Percentiles rank a stretch among this genome's conserved stretches.
phyloP scores from a whole-genome alignment of 768 basidiomycete species.

The Mycena rebaudengoi region DNA sequence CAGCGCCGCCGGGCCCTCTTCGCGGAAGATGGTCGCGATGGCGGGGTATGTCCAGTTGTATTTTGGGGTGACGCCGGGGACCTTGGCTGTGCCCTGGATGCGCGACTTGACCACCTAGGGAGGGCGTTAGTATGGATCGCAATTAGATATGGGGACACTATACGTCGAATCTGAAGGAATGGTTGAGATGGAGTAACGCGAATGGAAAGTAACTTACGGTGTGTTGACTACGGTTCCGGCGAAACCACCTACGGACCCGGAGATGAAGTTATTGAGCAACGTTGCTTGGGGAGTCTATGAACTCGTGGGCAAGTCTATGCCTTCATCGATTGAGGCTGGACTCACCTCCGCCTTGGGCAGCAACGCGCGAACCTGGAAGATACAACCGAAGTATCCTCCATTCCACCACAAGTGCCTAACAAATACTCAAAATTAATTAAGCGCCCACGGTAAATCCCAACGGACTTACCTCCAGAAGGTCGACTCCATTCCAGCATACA shows the following conservation, averaged over 20 bases:
- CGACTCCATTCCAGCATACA: conserved; percentile 96
- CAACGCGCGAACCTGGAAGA: conserved; percentile 82
- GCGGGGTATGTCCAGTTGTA: conserved; percentile 98
- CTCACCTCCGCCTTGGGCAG: conserved; percentile 88
- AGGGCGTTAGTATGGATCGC: not conserved
- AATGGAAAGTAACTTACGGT: conserved; percentile 60
- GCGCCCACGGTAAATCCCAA: too few species aligned
- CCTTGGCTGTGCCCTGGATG: conserved; percentile 78
- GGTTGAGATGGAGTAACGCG: not conserved
- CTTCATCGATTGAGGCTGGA: too few species aligned
- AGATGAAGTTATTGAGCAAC: conserved; percentile 91
- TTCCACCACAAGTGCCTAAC: conserved; percentile 92
- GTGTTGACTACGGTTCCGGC: conserved; percentile 93
- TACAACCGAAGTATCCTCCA: conserved; percentile 94
- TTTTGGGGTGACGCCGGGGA: conserved; percentile 79
- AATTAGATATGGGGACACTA: conserved; percentile 1
- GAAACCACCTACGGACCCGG: conserved; percentile 90
- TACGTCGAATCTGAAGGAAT: conserved; percentile 10
- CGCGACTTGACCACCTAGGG: conserved; percentile 94
- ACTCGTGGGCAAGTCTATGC: not conserved
- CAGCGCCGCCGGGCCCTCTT: conserved; percentile 86
- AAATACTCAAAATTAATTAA: too few species aligned
- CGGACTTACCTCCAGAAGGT: conserved; percentile 93
- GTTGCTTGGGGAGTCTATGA: conserved; percentile 68
- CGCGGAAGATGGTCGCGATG: conserved; percentile 79